Conservation (phyloP, 2,329 filamentous ascomycete genomes). For the Penicillium sp. region DNA sequence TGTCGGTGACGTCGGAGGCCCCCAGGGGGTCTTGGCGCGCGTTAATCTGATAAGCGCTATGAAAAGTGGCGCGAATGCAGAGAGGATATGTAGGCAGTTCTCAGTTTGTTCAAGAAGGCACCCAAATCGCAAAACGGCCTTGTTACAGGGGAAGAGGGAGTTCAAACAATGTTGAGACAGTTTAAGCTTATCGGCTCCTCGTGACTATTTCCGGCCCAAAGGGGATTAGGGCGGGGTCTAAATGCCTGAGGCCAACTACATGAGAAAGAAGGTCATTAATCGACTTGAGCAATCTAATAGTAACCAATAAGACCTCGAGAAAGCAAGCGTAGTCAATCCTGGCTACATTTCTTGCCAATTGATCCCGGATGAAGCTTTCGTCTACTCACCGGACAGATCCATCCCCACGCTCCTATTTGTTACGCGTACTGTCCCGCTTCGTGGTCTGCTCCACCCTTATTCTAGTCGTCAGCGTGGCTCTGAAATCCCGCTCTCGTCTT, state of each 20-base stretch:
- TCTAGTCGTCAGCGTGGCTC: slow-evolving; percentile 45
- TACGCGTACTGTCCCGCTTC: slow-evolving; percentile 33
- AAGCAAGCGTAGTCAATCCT: slow-evolving; percentile 5
- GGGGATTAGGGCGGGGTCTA: slow-evolving; percentile 21
- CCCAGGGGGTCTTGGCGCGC: slow-evolving; percentile 15
- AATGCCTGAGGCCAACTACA: neutral
- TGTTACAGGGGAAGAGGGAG: neutral
- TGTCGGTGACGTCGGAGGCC: slow-evolving; percentile 25
- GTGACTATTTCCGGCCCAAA: slow-evolving; percentile 16
- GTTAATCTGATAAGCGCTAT: slow-evolving; percentile 13
- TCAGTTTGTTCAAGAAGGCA: neutral
- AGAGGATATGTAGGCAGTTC: neutral
- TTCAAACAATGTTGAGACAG: neutral
- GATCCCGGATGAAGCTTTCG: slow-evolving; percentile 19
- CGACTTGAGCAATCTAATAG: neutral
- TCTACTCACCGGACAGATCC: slow-evolving; percentile 19
- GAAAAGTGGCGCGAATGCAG: neutral
- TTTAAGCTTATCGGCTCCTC: slow-evolving; percentile 12
- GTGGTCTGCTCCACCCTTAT: slow-evolving; percentile 41
- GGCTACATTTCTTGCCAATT: slow-evolving; percentile 9
- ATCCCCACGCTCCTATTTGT: slow-evolving; percentile 17
- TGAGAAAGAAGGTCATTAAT: neutral
- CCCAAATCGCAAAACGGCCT: neutral
- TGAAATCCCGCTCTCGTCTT: slow-evolving; percentile 43
- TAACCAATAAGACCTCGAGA: neutral